phyloP scores from a whole-genome alignment of 192 early-diverging fungal species.

The Rhizoclosmatium sp. region DNA sequence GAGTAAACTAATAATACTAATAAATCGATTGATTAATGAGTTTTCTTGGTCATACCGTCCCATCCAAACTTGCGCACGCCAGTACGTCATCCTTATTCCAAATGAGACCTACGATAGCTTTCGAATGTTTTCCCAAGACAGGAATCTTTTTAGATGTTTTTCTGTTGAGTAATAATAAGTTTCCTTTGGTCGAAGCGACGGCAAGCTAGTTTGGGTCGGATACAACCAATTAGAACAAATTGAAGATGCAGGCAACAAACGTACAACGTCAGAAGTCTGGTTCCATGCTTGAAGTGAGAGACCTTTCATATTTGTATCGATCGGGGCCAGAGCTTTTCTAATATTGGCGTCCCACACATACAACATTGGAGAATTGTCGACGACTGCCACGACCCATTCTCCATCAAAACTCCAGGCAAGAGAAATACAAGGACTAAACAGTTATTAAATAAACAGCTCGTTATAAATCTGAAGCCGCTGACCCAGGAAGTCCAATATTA shows the following conservation, averaged over 20 bases:
- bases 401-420: conserved; percentile 56
- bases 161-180: conserved; percentile 54
- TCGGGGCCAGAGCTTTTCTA: conserved; percentile 5
- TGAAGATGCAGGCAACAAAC: conserved; percentile 19
- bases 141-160: conserved; percentile 52
- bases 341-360: conserved; percentile 51
- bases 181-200: conserved; percentile 58
- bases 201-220: conserved; percentile 42
- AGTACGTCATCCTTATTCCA: conserved; percentile 59
- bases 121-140: conserved; percentile 61
- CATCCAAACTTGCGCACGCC: conserved; percentile 57
- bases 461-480: background rate
- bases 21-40: background rate
- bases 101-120: conserved; percentile 46
- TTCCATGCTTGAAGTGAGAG: conserved; percentile 51
- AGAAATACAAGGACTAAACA: conserved; percentile 38
- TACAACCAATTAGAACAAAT: background rate
- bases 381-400: conserved; percentile 45
- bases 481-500: conserved; percentile 44
- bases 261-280: conserved; percentile 47
- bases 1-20: conserved; percentile 44
- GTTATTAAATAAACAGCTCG: background rate
- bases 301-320: conserved; percentile 54
- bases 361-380: conserved; percentile 31
- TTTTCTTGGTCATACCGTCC: conserved; percentile 40